Base-by-base conservation (phyloP, 805 yeast species). In the Spathaspora girioi region DNA sequence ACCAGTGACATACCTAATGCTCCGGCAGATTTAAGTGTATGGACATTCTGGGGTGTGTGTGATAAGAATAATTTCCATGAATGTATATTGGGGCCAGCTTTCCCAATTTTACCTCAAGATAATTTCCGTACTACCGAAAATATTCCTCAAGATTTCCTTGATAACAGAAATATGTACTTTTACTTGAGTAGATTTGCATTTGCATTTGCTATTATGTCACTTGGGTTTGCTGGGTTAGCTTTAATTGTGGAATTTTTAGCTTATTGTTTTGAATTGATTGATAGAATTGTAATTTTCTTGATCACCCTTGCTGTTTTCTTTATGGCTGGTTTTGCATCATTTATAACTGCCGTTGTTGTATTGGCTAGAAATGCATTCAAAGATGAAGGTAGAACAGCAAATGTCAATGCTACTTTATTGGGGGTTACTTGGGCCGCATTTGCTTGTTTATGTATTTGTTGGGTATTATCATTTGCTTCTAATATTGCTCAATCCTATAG, bases 31-130 rank as follows among this genome's bases (percentile, higher is more conserved):
- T 74, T 89, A 2, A 82, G 92, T 60, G 54, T 49, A 20, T 92
- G 97, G 97, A 87, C 92, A 10, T 81, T 81, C 68, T 92, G 93
- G 79, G 84, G 86, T 55, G 75, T 86, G 45, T 84, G 89, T 66
- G 76, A 78, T 55, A 79, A 80, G 50, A 55, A 63, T 43, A 76
- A 82, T 67, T 90, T 90, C 70, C 66, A 82, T 43, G 52, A 67
- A 18, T 78, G 78, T 61, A 64, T 67, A 45, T 65, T 77, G 43
- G 81, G 83, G 12, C 87, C 97, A 17, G 97, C 89, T n/a, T 84
- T 77, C 69, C 90, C 97, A 43, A 82, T 91, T 64, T 87, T 96
- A 23, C 97, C 97, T 27, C 79, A 68, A 45, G 82, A 81, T 60
- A 89, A 89, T 72, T 90, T 90, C 60, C 75, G 75, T 50, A 75